Percentiles rank a stretch among this genome's conserved stretches.
Conservation (phyloP, 495 filamentous ascomycete species). For the Polyplosphaeria fusca region DNA sequence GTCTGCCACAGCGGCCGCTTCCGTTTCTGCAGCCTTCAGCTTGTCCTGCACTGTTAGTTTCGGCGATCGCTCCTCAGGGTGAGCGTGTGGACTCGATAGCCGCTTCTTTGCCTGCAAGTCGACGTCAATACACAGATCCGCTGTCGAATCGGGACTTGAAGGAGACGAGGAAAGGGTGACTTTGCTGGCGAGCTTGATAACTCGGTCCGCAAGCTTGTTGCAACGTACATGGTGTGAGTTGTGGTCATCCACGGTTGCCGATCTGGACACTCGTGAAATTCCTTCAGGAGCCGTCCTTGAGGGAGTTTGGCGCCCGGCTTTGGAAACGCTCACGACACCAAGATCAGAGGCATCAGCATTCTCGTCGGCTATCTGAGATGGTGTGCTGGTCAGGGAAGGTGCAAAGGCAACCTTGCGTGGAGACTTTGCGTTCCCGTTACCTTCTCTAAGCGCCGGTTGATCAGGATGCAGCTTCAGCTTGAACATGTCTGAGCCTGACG, state of each 20-base stretch:
- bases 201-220: constrained; percentile 16
- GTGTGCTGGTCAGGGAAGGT: constrained; percentile 27
- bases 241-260: constrained; percentile 14
- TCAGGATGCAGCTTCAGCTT: constrained; percentile 35
- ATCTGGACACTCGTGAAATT: constrained; percentile 8
- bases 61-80: constrained; percentile 35
- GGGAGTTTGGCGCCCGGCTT: not conserved
- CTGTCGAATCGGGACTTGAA: constrained; percentile 12
- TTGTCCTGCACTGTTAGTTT: constrained; percentile 43
- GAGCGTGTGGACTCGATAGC: constrained; percentile 31
- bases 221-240: constrained; percentile 34
- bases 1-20: constrained; percentile 38
- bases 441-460: constrained; percentile 32
- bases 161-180: constrained; percentile 27
- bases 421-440: constrained; percentile 31
- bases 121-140: constrained; percentile 27
- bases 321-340: constrained; percentile 7
- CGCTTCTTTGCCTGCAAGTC: constrained; percentile 32
- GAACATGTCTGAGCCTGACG: constrained; percentile 34
- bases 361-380: constrained; percentile 25
- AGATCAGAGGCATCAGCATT: constrained; percentile 24
- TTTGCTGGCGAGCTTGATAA: constrained; percentile 16
- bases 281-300: constrained; percentile 8
- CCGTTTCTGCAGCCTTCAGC: constrained; percentile 41
- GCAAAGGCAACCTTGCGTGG: constrained; percentile 36